Evolutionary conservation across 352 stramenopile species (phyloP).

Genomic region (Pythium insidiosum): DNA sequence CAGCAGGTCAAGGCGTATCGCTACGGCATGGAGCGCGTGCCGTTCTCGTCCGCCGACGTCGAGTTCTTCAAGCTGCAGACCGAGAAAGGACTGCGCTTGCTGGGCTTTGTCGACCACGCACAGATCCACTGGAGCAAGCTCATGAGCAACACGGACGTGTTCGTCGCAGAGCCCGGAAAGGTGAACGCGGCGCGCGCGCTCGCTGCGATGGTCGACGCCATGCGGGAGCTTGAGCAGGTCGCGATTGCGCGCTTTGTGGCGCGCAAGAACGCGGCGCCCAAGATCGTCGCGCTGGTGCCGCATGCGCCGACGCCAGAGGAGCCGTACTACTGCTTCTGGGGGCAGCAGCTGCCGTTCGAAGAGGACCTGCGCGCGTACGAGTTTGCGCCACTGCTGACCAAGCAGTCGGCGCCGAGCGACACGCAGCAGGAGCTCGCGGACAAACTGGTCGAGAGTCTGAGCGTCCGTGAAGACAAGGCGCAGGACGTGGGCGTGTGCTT

Average conservation of each 20-base stretch:
- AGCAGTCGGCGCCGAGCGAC: conserved; percentile 37
- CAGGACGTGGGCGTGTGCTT: conserved; percentile 53
- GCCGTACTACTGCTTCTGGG: conserved; percentile 67
- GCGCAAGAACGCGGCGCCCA: conserved; percentile 68
- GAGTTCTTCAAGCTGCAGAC: conserved; percentile 80
- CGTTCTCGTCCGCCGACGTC: conserved; percentile 71
- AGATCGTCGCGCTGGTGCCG: conserved; percentile 69
- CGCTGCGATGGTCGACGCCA: conserved; percentile 52
- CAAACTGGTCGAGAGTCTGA: conserved; percentile 66
- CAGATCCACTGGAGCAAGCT: conserved; percentile 51
- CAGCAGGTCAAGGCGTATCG: conserved; percentile 73
- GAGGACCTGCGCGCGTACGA: conserved; percentile 76
- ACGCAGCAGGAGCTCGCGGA: conserved; percentile 58
- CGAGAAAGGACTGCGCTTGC: conserved; percentile 64
- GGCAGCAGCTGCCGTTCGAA: conserved; percentile 68
- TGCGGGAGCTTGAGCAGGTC: conserved; percentile 52
- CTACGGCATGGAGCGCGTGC: conserved; percentile 72
- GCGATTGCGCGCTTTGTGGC: conserved; percentile 71
- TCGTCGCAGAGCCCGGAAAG: conserved; percentile 70
- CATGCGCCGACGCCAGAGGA: conserved; percentile 26
- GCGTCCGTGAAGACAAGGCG: conserved; percentile 52
- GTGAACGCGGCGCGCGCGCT: conserved; percentile 49
- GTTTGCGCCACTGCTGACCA: conserved; percentile 53
- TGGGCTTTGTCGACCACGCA: conserved; percentile 58
- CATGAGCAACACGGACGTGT: conserved; percentile 53